Percentiles rank a stretch among this genome's conserved stretches.
Conservation (phyloP, 2,329 filamentous ascomycete genomes). For the Neofusicoccum laricinum region DNA sequence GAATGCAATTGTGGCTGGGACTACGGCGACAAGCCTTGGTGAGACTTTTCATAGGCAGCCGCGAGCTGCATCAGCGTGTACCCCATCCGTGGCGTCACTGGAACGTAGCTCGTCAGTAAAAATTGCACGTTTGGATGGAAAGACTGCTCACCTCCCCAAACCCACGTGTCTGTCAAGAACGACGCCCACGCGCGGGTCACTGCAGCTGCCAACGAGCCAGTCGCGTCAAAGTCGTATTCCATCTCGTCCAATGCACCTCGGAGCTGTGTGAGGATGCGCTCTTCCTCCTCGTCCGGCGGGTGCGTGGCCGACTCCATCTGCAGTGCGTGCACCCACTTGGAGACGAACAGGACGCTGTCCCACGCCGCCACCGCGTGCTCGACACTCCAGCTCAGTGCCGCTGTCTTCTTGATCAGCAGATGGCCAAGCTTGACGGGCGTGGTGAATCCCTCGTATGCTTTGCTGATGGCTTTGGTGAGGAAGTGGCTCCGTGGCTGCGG, state of each 20-base stretch:
- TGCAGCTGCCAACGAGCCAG: constrained; percentile 25
- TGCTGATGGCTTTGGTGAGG: constrained; percentile 28
- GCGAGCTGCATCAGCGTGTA: not conserved
- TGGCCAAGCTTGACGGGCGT: constrained; percentile 27
- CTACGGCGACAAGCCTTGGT: not conserved
- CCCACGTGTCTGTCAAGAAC: constrained; percentile 27
- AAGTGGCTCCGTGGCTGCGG: constrained; percentile 26
- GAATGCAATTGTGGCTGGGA: not conserved
- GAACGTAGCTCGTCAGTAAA: not conserved
- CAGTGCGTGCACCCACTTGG: constrained; percentile 33
- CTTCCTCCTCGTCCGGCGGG: constrained; percentile 24
- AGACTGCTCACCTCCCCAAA: constrained; percentile 19
- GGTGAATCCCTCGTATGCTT: constrained; percentile 28
- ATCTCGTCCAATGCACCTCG: constrained; percentile 24
- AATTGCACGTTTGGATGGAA: no score
- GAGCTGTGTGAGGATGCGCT: constrained; percentile 25
- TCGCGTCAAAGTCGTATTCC: constrained; percentile 21
- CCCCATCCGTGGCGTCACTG: not conserved
- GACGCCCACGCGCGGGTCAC: constrained; percentile 28
- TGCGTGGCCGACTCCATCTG: constrained; percentile 23
- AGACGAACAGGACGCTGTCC: constrained; percentile 29
- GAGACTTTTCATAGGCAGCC: not conserved
- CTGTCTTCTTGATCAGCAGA: constrained; percentile 30
- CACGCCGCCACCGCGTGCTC: constrained; percentile 35
- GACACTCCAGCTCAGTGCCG: constrained; percentile 31